A percentile compares a stretch with the other conserved stretches of the same genome.
Conservation (phyloP, 352 stramenopile genomes). For the Phytophthora ramorum region DNA sequence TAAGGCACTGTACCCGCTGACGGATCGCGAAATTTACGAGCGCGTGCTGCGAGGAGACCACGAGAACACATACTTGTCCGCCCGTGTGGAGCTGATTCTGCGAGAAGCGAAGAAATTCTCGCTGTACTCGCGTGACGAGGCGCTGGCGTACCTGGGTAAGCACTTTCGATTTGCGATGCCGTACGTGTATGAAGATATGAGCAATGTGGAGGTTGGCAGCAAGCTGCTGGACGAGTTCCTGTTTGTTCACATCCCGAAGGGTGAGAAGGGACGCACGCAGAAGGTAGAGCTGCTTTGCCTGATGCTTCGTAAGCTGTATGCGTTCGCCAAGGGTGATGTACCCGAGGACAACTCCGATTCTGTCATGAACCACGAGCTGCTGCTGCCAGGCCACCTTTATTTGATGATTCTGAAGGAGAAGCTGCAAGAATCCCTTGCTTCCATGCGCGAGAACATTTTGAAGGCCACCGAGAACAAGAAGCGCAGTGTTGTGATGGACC, state of each 20-base stretch:
- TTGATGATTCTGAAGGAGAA: conserved; percentile 99
- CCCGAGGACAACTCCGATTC: conserved; percentile 98
- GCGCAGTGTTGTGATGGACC: conserved; percentile 74
- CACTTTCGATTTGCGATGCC: conserved; percentile 95
- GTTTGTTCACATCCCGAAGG: conserved; percentile 96
- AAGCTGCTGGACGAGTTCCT: conserved; percentile 95
- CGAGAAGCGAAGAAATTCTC: conserved; percentile 96
- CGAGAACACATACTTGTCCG: conserved; percentile 97
- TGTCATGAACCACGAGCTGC: conserved; percentile 98
- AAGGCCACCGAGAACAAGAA: conserved; percentile 70
- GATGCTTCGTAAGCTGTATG: conserved; percentile 99
- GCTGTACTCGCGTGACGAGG: conserved; percentile 88
- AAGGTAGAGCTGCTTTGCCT: conserved; percentile 95
- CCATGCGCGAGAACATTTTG: conserved; percentile 82
- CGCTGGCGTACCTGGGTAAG: conserved; percentile 96
- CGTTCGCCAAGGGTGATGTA: conserved; percentile 94
- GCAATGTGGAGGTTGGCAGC: conserved; percentile 91
- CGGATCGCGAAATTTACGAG: conserved; percentile 97
- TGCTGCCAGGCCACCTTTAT: conserved; percentile 96
- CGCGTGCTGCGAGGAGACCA: conserved; percentile 95
- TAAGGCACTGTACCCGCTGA: conserved; percentile 94
- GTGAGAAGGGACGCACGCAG: conserved; percentile 86
- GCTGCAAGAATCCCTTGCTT: conserved; percentile 93
- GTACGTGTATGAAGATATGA: conserved; percentile 84
- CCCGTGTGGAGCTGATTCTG: conserved; percentile 97